Evolutionary conservation across 176 grass and related monocot genomes (phyloP).

Genomic region (Poa annua): DNA sequence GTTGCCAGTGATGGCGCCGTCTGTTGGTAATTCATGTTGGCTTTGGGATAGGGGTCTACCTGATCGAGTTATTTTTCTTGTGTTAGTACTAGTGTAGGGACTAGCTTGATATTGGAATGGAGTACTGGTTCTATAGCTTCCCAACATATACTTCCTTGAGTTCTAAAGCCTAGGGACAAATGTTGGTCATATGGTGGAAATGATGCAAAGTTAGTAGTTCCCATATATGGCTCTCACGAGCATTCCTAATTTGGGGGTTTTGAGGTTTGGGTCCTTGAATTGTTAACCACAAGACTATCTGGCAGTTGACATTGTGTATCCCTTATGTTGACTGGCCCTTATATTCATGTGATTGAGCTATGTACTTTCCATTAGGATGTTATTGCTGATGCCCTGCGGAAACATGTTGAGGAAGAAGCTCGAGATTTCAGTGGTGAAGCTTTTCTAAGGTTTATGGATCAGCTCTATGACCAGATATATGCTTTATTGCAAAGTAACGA

Average conservation of each 20-base stretch:
- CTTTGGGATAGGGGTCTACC: neutral
- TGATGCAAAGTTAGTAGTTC: neutral
- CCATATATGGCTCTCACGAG: neutral
- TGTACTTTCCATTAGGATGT: slow-evolving; percentile 66
- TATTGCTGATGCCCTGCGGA: slow-evolving; percentile 67
- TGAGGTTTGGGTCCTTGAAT: slow-evolving; percentile 7
- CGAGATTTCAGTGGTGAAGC: slow-evolving; percentile 84
- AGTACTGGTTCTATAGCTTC: slow-evolving; percentile 1
- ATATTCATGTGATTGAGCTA: neutral
- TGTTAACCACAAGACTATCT: slow-evolving; percentile 27
- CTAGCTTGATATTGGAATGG: neutral
- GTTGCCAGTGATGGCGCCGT: neutral
- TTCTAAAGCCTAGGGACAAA: neutral
- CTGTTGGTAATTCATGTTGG: neutral
- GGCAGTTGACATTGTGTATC: slow-evolving; percentile 8
- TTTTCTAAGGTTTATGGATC: slow-evolving; percentile 97
- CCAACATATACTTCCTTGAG: neutral
- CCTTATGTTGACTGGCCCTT: slow-evolving; percentile 23
- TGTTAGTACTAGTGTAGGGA: neutral
- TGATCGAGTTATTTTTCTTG: slow-evolving; percentile 15
- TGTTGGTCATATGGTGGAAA: neutral
- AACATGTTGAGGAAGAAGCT: slow-evolving; percentile 92
- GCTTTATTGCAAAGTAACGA: slow-evolving; percentile 71
- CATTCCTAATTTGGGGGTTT: slow-evolving; percentile 8
- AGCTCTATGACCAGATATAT: slow-evolving; percentile 89